phyloP scores from a whole-genome alignment of 768 basidiomycete species.

The Trametopsis cervina region DNA sequence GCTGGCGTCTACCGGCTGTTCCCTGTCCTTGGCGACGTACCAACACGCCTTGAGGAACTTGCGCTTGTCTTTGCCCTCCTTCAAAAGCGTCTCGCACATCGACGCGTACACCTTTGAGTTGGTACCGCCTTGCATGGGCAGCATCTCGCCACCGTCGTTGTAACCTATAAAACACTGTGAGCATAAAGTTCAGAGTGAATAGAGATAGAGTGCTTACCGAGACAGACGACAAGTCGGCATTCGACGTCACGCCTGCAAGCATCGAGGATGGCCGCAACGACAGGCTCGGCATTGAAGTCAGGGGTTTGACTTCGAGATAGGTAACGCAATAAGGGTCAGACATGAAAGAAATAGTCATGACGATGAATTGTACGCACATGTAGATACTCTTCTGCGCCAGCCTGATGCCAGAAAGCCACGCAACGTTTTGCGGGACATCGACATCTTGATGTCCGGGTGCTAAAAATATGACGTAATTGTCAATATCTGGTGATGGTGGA shows the following conservation, averaged over 20 bases:
- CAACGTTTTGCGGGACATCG: conserved; percentile 51
- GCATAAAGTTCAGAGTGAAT: neutral
- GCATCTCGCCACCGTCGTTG: conserved; percentile 47
- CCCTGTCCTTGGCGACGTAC: conserved; percentile 62
- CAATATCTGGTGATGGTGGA: neutral
- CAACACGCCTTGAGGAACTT: conserved; percentile 35
- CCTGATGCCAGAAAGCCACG: conserved; percentile 59
- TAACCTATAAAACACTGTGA: conserved; percentile 19
- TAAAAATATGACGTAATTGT: conserved; percentile 11
- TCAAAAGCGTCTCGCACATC: conserved; percentile 46
- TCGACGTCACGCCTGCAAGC: conserved; percentile 56
- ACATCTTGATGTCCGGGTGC: conserved; percentile 39
- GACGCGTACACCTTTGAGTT: conserved; percentile 61
- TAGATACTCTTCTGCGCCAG: conserved; percentile 58
- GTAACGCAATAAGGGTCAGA: conserved; percentile 18
- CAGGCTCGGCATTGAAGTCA: conserved; percentile 60
- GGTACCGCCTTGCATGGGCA: conserved; percentile 59
- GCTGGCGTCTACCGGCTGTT: conserved; percentile 56
- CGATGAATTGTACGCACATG: conserved; percentile 31
- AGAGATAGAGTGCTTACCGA: neutral
- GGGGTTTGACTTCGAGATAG: conserved; percentile 44
- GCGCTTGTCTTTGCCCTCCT: conserved; percentile 34
- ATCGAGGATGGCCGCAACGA: conserved; percentile 50
- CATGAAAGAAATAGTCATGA: neutral
- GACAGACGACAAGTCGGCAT: conserved; percentile 51